These are phyloP conservation scores for Cercospora sojina DNA, from an alignment of 2,329 filamentous ascomycete species.

Conservation along the genomic window DNA sequence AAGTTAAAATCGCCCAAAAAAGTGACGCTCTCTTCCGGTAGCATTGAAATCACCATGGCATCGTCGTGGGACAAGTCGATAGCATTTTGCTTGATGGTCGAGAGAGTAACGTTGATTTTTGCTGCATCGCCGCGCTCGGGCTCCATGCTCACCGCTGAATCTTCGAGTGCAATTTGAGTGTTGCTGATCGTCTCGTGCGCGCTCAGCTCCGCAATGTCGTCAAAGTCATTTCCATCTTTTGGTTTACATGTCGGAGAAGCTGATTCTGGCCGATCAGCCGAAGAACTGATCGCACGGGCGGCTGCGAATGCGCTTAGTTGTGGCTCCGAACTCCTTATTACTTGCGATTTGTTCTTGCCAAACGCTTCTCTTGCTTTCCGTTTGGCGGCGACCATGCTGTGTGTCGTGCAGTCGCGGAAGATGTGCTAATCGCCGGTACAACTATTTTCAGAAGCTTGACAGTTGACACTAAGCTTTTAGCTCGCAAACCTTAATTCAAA, in stretches of 20 bases:
- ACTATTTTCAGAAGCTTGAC: conserved; percentile 1
- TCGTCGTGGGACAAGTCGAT: conserved; percentile 26
- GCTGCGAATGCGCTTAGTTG: conserved; percentile 39
- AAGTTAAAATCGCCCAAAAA: conserved; percentile 67
- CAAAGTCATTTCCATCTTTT: not conserved
- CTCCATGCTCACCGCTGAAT: not conserved
- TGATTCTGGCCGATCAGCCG: not conserved
- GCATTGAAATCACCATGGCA: conserved; percentile 26
- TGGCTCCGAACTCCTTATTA: not conserved
- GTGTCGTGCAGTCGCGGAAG: conserved; percentile 17
- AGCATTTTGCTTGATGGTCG: not conserved
- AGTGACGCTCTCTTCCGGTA: conserved; percentile 38
- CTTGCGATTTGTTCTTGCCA: conserved; percentile 23
- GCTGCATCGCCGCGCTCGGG: not conserved
- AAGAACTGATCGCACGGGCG: conserved; percentile 25
- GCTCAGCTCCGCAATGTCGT: not conserved
- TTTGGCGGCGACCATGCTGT: conserved; percentile 30
- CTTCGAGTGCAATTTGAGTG: not conserved
- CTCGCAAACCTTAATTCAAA: conserved; percentile 14
- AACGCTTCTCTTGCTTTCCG: conserved; percentile 39
- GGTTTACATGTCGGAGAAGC: not conserved
- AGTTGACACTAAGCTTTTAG: not conserved
- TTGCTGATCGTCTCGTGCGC: not conserved
- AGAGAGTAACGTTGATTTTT: not conserved
- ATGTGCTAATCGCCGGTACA: conserved; percentile 11